Percentiles rank a stretch among this genome's conserved stretches.
These are phyloP conservation scores for Pichia sp. DNA, from an alignment of 1,139 yeast species.

Conservation along the genomic window DNA sequence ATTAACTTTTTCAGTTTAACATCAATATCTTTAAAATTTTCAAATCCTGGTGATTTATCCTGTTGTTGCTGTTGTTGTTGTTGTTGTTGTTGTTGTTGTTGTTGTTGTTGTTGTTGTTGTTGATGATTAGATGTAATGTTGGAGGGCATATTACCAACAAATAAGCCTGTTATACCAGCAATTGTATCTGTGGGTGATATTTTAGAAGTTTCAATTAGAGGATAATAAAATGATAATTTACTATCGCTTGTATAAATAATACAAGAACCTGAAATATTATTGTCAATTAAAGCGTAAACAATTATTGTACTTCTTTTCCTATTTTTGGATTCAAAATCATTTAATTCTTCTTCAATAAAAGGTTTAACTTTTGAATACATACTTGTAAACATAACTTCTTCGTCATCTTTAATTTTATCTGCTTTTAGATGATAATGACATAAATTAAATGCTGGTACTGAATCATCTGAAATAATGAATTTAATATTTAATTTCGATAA, in stretches of 20 bases:
- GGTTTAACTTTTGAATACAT: conserved; percentile 26
- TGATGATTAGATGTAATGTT: too few species aligned
- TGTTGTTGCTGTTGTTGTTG: conserved; percentile 45
- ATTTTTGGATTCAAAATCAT: not conserved
- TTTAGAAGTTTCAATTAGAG: conserved; percentile 34
- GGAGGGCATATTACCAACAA: conserved; percentile 43
- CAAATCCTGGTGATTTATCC: too few species aligned
- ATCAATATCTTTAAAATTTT: too few species aligned
- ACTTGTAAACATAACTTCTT: conserved; percentile 24
- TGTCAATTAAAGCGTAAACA: conserved; percentile 52
- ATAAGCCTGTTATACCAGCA: conserved; percentile 54
- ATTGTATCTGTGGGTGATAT: conserved; percentile 21
- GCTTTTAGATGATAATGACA: conserved; percentile 30
- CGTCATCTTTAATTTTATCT: conserved; percentile 12
- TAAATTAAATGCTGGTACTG: conserved; percentile 6
- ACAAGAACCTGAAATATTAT: conserved; percentile 50
- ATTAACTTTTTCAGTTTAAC: conserved; percentile 18
- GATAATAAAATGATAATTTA: conserved; percentile 44
- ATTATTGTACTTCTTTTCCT: conserved; percentile 21
- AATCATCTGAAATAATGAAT: conserved; percentile 32
- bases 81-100: conserved; percentile 34
- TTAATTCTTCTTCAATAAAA: conserved; percentile 11
- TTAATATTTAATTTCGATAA: not conserved
- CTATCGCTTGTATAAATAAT: conserved; percentile 48
- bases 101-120: too few species aligned